These are phyloP conservation scores for Exobasidium rhododendri DNA, from an alignment of 1,284 basidiomycete species.

Conservation along the genomic window DNA sequence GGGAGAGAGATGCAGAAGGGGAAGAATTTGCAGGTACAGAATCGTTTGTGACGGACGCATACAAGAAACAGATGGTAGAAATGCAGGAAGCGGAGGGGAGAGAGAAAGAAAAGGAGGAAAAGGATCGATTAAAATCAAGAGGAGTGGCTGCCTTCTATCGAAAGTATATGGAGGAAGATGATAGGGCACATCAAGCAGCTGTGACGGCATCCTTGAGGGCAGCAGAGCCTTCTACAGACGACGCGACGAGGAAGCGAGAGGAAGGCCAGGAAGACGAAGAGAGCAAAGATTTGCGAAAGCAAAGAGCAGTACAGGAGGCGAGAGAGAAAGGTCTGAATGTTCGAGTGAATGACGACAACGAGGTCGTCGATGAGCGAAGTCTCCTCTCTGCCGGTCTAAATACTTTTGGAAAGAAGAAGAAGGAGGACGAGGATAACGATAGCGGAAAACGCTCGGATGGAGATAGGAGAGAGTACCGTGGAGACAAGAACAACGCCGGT, in stretches of 20 bases:
- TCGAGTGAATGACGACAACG: slow-evolving; percentile 94
- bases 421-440: neutral
- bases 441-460: neutral
- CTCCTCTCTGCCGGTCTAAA: slow-evolving; percentile 88
- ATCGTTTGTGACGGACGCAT: slow-evolving; percentile 92
- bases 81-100: slow-evolving; percentile 70
- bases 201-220: slow-evolving; percentile 21
- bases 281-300: slow-evolving; percentile 56
- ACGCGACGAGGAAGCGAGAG: neutral
- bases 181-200: slow-evolving; percentile 41
- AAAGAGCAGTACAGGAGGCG: slow-evolving; percentile 56
- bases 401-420: slow-evolving; percentile 57
- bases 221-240: neutral
- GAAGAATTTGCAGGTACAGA: slow-evolving; percentile 94
- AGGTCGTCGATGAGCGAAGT: slow-evolving; percentile 93
- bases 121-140: slow-evolving; percentile 72
- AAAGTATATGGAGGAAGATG: slow-evolving; percentile 43
- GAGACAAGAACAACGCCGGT: neutral
- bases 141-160: slow-evolving; percentile 61
- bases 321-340: slow-evolving; percentile 77
- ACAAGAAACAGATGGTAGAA: slow-evolving; percentile 93
- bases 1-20: slow-evolving; percentile 86
- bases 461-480: neutral
- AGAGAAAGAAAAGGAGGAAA: slow-evolving; percentile 62
- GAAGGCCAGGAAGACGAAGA: neutral